These are phyloP conservation scores for Harringtonia aguacate DNA, from an alignment of 2,329 filamentous ascomycete genomes.

Conservation along the genomic window DNA sequence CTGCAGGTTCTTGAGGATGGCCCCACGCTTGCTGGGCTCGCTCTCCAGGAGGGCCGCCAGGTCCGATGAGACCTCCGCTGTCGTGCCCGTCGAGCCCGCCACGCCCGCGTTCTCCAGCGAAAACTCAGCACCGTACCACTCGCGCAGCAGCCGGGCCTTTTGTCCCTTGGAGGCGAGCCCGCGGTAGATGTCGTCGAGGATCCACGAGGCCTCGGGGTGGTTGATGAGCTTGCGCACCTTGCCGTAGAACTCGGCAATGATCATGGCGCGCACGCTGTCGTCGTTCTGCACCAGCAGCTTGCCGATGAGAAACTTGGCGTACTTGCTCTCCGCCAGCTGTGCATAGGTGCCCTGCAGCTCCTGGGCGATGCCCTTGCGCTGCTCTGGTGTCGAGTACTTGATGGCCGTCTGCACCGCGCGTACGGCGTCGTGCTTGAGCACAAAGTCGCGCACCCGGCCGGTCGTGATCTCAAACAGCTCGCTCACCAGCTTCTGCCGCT, in stretches of 20 bases:
- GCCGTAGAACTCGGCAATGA: slow-evolving; percentile 92
- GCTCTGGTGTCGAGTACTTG: slow-evolving; percentile 82
- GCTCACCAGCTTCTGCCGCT: slow-evolving; percentile 74
- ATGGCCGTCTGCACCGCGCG: slow-evolving; percentile 91
- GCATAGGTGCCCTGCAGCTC: slow-evolving; percentile 81
- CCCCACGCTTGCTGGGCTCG: slow-evolving; percentile 73
- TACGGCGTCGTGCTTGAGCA: slow-evolving; percentile 98
- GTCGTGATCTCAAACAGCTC: slow-evolving; percentile 90
- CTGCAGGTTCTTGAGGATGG: slow-evolving; percentile 76
- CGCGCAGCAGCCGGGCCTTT: slow-evolving; percentile 72
- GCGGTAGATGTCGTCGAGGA: slow-evolving; percentile 92
- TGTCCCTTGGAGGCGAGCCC: slow-evolving; percentile 77
- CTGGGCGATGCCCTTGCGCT: slow-evolving; percentile 74
- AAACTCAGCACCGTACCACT: slow-evolving; percentile 97
- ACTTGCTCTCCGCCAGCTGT: slow-evolving; percentile 83
- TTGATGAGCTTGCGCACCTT: slow-evolving; percentile 89
- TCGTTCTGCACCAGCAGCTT: slow-evolving; percentile 94
- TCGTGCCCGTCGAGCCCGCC: slow-evolving; percentile 15
- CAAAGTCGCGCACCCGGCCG: slow-evolving; percentile 85
- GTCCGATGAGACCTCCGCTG: slow-evolving; percentile 44
- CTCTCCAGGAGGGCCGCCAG: slow-evolving; percentile 64
- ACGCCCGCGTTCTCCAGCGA: slow-evolving; percentile 46
- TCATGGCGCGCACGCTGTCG: slow-evolving; percentile 71
- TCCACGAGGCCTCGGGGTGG: slow-evolving; percentile 94
- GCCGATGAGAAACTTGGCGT: slow-evolving; percentile 94